Evolutionary conservation across 495 filamentous ascomycete species (phyloP), one percentile per base, ranked within the genome.

Genomic region (Bathelium albidoporum): DNA sequence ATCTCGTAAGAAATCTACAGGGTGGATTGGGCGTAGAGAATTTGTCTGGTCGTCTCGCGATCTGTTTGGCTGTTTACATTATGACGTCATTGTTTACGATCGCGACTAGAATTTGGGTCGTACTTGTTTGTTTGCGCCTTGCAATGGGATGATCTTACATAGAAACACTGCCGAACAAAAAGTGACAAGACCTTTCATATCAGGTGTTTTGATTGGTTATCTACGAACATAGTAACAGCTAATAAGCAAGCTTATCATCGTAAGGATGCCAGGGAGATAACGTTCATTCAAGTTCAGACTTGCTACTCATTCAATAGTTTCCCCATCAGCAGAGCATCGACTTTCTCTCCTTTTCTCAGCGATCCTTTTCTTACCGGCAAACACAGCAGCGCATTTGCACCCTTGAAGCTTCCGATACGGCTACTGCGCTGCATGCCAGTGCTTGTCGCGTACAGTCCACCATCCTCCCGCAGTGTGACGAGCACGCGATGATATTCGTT

Each of bases 341-440:
- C 74, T 66, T 77, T 75, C 58, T 78, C 73, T 16, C 85, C 85
- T 72, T 83, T 82, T 18, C 68, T 72, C 5, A 81, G 68, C 22
- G 71, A 69, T 4, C 79, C 81, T 16, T 77, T 73, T 26, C 75
- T 77, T 10, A 83, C 78, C 49, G 88, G 89, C 69, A 98, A 76
- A 68, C 86, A 88, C 36, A 97, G 74, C 62, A 98, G 76, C 43
- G 87, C 89, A 76, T 98, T 97, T 26, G 95, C 91, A 32, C 86
- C 85, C 41, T 87, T 88, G 60, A 97, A 78, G 72, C 94, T 97
- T 0, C 90, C 90, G 5, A 98, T 88, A 64, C 83, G 82, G 4
- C 90, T 95, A 68, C 94, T 97, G 52, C 94, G 80, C 76, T 98
- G 94, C 0, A 85, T 82, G 0, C 94, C 94, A 1, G 94, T 97